A percentile compares a stretch with the other conserved stretches of the same genome.
Evolutionary conservation across 805 yeast genomes (phyloP).

Genomic region (Torulaspora franciscae): DNA sequence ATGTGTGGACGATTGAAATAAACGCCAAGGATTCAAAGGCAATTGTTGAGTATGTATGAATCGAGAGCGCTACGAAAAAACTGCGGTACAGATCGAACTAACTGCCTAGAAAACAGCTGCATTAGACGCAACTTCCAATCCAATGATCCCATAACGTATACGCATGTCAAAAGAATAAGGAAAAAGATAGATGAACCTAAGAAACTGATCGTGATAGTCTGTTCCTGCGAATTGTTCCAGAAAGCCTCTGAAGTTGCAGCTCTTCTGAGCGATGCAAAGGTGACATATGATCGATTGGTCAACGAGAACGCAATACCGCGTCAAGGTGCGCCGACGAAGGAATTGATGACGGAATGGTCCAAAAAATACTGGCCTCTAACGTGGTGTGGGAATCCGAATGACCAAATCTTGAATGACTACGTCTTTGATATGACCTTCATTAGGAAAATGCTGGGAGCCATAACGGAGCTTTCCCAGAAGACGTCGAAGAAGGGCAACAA

Average conservation of each 20-base stretch:
- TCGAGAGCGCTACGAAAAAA: neutral
- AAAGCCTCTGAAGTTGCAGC: slow-evolving; percentile 27
- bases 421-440: slow-evolving; percentile 46
- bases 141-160: slow-evolving; percentile 28
- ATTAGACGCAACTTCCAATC: slow-evolving; percentile 27
- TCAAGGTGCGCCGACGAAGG: slow-evolving; percentile 65
- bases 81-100: neutral
- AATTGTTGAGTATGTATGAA: slow-evolving; percentile 22
- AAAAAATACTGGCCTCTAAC: slow-evolving; percentile 73
- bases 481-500: slow-evolving; percentile 14
- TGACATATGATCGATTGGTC: slow-evolving; percentile 22
- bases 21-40: slow-evolving; percentile 35
- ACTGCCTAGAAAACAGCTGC: slow-evolving; percentile 12
- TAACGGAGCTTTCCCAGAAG: slow-evolving; percentile 26
- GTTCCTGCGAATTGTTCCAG: slow-evolving; percentile 39
- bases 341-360: slow-evolving; percentile 64
- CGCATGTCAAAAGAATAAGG: slow-evolving; percentile 51
- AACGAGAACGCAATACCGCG: slow-evolving; percentile 45
- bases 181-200: slow-evolving; percentile 29
- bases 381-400: slow-evolving; percentile 90
- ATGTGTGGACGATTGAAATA: slow-evolving; percentile 49
- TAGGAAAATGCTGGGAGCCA: slow-evolving; percentile 29
- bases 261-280: slow-evolving; percentile 13
- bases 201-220: slow-evolving; percentile 42
- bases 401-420: slow-evolving; percentile 59